Evolutionary conservation across 768 basidiomycete genomes (phyloP).

Genomic region (Serendipita indica): DNA sequence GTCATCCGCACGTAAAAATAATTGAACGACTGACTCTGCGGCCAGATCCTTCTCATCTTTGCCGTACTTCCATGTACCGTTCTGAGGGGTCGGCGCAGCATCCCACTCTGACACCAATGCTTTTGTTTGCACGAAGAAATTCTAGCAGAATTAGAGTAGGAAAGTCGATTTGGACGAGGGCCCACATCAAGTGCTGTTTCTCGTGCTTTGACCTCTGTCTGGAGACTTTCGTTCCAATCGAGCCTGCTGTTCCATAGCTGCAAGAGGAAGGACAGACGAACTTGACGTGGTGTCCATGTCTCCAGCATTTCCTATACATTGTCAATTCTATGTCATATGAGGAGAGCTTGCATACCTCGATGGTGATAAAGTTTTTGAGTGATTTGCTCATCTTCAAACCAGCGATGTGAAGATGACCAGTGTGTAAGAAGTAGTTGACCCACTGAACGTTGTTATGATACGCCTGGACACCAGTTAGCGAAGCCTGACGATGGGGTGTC

Average conservation of each 20-base stretch:
- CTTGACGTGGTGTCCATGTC: constrained; percentile 70
- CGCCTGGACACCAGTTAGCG: constrained; percentile 37
- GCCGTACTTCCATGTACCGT: constrained; percentile 21
- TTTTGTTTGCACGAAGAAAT: constrained; percentile 82
- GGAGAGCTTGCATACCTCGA: constrained; percentile 43
- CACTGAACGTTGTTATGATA: constrained; percentile 83
- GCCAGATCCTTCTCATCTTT: constrained; percentile 49
- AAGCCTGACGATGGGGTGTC: too few relatives aligned
- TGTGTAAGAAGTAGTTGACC: constrained; percentile 99
- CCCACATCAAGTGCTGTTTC: constrained; percentile 73
- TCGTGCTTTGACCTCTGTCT: constrained; percentile 71
- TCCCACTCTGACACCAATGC: constrained; percentile 52
- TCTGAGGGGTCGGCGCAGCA: constrained; percentile 24
- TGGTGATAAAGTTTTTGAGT: constrained; percentile 97
- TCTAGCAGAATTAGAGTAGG: constrained; percentile 34
- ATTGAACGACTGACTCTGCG: constrained; percentile 35
- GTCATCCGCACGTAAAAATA: constrained; percentile 7
- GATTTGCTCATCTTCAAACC: constrained; percentile 99
- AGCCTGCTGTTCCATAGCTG: constrained; percentile 87
- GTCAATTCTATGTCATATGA: constrained; percentile 11
- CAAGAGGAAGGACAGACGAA: constrained; percentile 80
- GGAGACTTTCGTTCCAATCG: constrained; percentile 82
- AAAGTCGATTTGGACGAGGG: not conserved
- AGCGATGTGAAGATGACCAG: constrained; percentile 95
- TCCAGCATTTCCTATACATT: constrained; percentile 61